These are phyloP conservation scores for Boletus sp. DNA, from an alignment of 768 basidiomycete genomes.

Conservation along the genomic window DNA sequence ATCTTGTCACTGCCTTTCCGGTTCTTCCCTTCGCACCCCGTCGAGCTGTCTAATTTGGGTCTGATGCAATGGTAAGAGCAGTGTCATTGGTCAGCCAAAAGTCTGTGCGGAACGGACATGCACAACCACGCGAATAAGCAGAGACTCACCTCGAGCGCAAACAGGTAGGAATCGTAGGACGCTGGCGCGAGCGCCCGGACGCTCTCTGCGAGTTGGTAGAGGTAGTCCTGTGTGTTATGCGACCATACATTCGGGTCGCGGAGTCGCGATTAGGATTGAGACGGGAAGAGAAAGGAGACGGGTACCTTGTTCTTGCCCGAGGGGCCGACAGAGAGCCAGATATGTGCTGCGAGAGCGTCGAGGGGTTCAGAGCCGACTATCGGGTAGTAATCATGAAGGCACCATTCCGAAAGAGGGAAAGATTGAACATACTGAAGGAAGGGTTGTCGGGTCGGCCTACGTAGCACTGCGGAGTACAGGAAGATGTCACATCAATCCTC, in stretches of 20 bases:
- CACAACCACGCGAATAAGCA: background rate
- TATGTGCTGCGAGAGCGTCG: constrained; percentile 60
- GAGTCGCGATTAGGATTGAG: background rate
- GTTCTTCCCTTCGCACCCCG: background rate
- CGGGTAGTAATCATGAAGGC: background rate
- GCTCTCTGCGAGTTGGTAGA: constrained; percentile 71
- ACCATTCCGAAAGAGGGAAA: no score
- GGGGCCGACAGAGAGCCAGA: constrained; percentile 76
- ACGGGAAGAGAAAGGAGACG: no score
- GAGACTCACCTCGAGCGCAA: constrained; percentile 63
- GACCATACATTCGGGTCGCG: background rate
- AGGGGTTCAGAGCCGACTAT: constrained; percentile 82
- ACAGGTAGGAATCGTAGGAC: constrained; percentile 73
- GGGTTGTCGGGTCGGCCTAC: constrained; percentile 86
- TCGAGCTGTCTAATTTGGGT: constrained; percentile 14
- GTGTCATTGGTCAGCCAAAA: background rate
- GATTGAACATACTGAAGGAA: constrained; percentile 63
- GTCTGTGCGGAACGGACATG: background rate
- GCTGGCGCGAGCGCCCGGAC: constrained; percentile 69
- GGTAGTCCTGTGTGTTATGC: constrained; percentile 62
- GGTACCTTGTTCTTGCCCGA: constrained; percentile 86
- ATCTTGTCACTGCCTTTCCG: background rate
- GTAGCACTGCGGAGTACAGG: constrained; percentile 55
- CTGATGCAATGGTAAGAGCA: background rate
- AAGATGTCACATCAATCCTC: background rate